Percentiles rank a stretch among this genome's conserved stretches.
Conservation (phyloP, 1,284 basidiomycete genomes). For the Fomitiporia mediterranea region DNA sequence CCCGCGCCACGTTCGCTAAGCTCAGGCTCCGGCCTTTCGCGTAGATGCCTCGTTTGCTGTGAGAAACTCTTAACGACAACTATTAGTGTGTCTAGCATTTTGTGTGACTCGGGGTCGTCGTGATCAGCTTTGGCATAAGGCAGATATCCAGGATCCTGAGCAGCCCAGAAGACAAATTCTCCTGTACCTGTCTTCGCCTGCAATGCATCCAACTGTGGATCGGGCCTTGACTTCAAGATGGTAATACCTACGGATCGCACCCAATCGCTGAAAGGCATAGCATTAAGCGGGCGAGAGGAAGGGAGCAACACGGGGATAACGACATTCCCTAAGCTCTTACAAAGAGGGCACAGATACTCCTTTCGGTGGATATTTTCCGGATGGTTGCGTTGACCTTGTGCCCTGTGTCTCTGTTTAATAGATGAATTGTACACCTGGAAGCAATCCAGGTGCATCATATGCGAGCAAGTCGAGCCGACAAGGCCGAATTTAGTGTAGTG, state of each 20-base stretch:
- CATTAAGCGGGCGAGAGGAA: conserved; percentile 43
- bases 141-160: conserved; percentile 67
- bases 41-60: conserved; percentile 67
- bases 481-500: conserved; percentile 79
- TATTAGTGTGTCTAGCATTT: conserved; percentile 78
- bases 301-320: conserved; percentile 77
- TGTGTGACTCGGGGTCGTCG: conserved; percentile 54
- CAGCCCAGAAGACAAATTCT: conserved; percentile 81
- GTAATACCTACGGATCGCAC: conserved; percentile 75
- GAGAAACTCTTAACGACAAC: conserved; percentile 64
- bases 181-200: conserved; percentile 75
- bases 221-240: conserved; percentile 74
- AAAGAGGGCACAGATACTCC: conserved; percentile 98
- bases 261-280: conserved; percentile 71
- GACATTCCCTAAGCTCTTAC: conserved; percentile 95
- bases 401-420: conserved; percentile 83
- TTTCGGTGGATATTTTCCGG: conserved; percentile 90
- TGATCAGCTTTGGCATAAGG: conserved; percentile 48
- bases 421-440: conserved; percentile 89
- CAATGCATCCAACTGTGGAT: conserved; percentile 59
- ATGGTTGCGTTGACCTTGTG: conserved; percentile 90
- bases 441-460: conserved; percentile 97
- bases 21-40: conserved; percentile 72
- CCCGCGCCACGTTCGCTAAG: conserved; percentile 66
- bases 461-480: conserved; percentile 87